Evolutionary conservation across 306 rosid species (phyloP).

Genomic region (Vigna angularis): DNA sequence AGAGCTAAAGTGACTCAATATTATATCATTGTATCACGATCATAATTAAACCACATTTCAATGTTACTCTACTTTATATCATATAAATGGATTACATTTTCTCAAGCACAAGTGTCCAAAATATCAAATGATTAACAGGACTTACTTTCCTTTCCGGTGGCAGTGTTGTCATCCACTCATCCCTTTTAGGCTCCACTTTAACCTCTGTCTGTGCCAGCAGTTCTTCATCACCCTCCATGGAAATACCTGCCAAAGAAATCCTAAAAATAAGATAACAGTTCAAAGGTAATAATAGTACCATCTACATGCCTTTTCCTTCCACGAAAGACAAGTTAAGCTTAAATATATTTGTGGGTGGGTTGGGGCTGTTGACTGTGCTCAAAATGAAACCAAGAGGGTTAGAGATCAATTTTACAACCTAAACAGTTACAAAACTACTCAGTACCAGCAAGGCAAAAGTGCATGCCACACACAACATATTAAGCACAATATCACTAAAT

Average conservation of each 20-base stretch:
- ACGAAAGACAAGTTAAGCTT: constrained; percentile 9
- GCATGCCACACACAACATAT: neutral
- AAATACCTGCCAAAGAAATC: constrained; percentile 68
- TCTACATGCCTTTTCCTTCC: constrained; percentile 9
- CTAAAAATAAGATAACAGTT: constrained; percentile 41
- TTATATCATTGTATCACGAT: neutral
- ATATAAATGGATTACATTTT: constrained; percentile 4
- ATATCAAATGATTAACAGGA: constrained; percentile 28
- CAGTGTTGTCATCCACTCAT: constrained; percentile 94
- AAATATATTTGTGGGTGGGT: neutral
- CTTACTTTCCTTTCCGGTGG: constrained; percentile 92
- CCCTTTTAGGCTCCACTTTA: constrained; percentile 78
- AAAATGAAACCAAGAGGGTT: neutral
- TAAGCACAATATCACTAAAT: constrained; percentile 24
- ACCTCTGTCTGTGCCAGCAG: constrained; percentile 80
- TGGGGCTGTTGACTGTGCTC: neutral
- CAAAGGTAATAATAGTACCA: constrained; percentile 30
- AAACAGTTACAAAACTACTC: constrained; percentile 7
- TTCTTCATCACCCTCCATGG: constrained; percentile 98
- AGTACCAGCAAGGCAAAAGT: constrained; percentile 22
- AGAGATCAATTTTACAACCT: constrained; percentile 21
- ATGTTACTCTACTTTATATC: constrained; percentile 4
- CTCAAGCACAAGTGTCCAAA: neutral
- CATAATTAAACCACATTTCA: neutral
- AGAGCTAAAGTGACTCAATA: constrained; percentile 21